Evolutionary conservation across 108 stramenopile genomes (phyloP), one percentile per base, ranked within the genome.

Genomic region (Cyclotella sp.): DNA sequence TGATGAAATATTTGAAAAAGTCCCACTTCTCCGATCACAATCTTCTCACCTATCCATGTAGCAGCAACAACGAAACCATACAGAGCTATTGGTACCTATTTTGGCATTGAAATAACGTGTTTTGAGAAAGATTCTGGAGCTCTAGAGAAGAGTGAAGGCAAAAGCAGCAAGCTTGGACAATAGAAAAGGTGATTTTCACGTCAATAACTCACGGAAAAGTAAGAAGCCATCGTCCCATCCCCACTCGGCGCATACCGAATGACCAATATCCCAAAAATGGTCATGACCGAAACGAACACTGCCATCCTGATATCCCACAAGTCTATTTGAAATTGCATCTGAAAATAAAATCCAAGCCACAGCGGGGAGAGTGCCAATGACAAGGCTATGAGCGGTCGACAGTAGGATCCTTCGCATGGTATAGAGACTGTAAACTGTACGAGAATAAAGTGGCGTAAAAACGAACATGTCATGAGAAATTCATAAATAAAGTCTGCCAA

Each of bases 41-140:
- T n/a, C 9, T 26, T 26, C 63, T 64, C 21, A 64, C 63, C 89
- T 68, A 95, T 92, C 94, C 92, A 93, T 0, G 84, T 82, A 49
- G 90, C 90, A 46, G 86, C 85, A 11, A 83, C 52, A 19, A 88
- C 68, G 64, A 88, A 90, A 12, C 87, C 89, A 55, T 77, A 79
- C 1, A 88, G 71, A 9, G 82, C 84, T 45, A 86, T 78, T 13
- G 87, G 87, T 45, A 83, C 78, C 72, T 78, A 60, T 42, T 4
- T 16, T 9, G 21, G 15, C 51, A 44, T 24, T 28, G 49, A 27
- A 39, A 41, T 46, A 18, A 16, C 9, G 68, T 40, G 0, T 58
- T 24, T 42, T 19, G 47, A 69, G 28, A 41, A 16, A 4, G 5
- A 5, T 66, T 42, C n/a, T 34, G 34, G 6, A 34, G 34, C 34